These are phyloP conservation scores for Filobasidium floriforme DNA, from an alignment of 768 basidiomycete genomes.

Conservation along the genomic window DNA sequence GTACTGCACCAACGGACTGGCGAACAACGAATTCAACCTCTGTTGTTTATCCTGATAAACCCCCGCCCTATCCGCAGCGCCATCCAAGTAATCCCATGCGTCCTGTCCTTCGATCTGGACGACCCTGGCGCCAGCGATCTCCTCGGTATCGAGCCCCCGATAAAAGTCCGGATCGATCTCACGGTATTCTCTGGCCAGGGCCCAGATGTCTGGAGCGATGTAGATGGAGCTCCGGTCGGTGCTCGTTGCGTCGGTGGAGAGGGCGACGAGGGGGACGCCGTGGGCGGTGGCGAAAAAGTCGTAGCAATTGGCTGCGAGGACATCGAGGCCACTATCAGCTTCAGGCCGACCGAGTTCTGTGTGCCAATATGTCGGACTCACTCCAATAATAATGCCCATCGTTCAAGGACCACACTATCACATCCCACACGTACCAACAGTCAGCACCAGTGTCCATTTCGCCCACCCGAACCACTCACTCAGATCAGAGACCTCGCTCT, in stretches of 20 bases:
- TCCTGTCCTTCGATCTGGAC: background rate
- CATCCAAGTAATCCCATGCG: conserved; percentile 5
- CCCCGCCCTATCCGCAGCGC: conserved; percentile 10
- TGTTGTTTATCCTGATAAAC: conserved; percentile 24
- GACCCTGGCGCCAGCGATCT: background rate
- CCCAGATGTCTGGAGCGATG: conserved; percentile 23
- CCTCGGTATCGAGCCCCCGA: background rate
- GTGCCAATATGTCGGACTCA: background rate
- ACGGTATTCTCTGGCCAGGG: conserved; percentile 12
- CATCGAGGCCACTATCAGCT: no score
- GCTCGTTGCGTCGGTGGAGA: conserved; percentile 12
- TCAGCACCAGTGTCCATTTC: no score
- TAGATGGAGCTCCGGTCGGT: conserved; percentile 15
- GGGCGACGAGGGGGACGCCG: conserved; percentile 24
- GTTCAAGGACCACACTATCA: conserved; percentile 20
- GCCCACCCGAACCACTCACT: conserved; percentile 1
- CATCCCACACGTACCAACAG: background rate
- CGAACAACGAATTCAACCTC: conserved; percentile 23
- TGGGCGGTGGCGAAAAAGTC: conserved; percentile 22
- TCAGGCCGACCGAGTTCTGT: no score
- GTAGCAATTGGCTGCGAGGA: conserved; percentile 15
- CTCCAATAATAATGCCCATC: conserved; percentile 28
- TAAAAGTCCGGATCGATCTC: conserved; percentile 14
- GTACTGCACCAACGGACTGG: conserved; percentile 15
- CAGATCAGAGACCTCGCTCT: conserved; percentile 19